A percentile compares a stretch with the other conserved stretches of the same genome.
Conservation (phyloP, 495 filamentous ascomycete species). For the Neurospora sp. region DNA sequence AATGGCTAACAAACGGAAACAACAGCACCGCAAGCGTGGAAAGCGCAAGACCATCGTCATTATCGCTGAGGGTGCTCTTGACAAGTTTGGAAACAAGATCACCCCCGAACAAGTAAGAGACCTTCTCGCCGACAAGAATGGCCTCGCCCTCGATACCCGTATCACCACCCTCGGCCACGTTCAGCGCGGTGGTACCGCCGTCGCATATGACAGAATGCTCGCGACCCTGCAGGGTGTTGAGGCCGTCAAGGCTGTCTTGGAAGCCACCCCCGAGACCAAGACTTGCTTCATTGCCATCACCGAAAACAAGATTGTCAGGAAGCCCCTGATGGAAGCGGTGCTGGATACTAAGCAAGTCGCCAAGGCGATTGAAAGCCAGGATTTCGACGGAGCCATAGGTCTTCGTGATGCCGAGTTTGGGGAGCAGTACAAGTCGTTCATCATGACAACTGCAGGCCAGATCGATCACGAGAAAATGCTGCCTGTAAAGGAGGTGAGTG, state of each 20-base stretch:
- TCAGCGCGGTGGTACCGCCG: slow-evolving; percentile 83
- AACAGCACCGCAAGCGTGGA: slow-evolving; percentile 76
- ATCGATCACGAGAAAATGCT: slow-evolving; percentile 39
- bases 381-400: slow-evolving; percentile 77
- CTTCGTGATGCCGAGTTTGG: slow-evolving; percentile 88
- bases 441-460: slow-evolving; percentile 65
- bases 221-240: slow-evolving; percentile 92
- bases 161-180: slow-evolving; percentile 95
- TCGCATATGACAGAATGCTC: slow-evolving; percentile 90
- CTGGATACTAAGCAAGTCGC: slow-evolving; percentile 73
- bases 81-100: slow-evolving; percentile 77
- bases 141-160: slow-evolving; percentile 74
- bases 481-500: slow-evolving; percentile 60
- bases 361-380: slow-evolving; percentile 63
- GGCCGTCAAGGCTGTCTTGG: slow-evolving; percentile 91
- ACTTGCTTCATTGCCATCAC: slow-evolving; percentile 90
- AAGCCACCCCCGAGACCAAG: slow-evolving; percentile 78
- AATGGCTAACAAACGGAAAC: background rate
- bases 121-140: slow-evolving; percentile 62
- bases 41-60: slow-evolving; percentile 98
- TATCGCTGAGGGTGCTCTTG: slow-evolving; percentile 89
- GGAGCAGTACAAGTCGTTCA: slow-evolving; percentile 83
- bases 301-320: slow-evolving; percentile 94
- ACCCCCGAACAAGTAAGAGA: slow-evolving; percentile 71
- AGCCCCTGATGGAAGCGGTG: slow-evolving; percentile 82